These are phyloP conservation scores for Peronospora farinosa DNA, from an alignment of 352 stramenopile genomes.

Conservation along the genomic window DNA sequence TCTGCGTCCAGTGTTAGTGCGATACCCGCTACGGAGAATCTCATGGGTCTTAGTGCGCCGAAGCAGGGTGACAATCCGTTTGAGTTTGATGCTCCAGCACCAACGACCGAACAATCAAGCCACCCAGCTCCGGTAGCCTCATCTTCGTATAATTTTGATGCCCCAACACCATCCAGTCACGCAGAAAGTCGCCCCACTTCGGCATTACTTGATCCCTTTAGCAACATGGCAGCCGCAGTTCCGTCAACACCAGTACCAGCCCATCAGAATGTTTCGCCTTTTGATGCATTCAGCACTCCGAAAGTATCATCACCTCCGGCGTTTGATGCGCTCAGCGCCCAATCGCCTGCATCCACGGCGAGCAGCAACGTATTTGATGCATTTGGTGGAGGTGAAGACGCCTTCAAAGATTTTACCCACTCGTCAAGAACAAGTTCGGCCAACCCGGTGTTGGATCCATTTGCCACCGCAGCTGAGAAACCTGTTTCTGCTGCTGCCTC, in stretches of 20 bases:
- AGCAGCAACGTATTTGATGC: constrained; percentile 30
- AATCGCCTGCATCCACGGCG: constrained; percentile 12
- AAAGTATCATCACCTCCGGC: constrained; percentile 11
- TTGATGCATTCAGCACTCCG: constrained; percentile 35
- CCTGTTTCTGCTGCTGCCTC: constrained; percentile 6
- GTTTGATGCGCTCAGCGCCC: constrained; percentile 37
- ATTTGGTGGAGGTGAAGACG: constrained; percentile 30
- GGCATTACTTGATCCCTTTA: constrained; percentile 38
- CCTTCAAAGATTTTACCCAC: constrained; percentile 31
- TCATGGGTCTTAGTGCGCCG: constrained; percentile 58
- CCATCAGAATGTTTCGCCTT: constrained; percentile 28
- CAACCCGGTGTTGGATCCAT: constrained; percentile 29
- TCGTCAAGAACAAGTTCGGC: constrained; percentile 28
- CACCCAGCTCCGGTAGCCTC: constrained; percentile 14
- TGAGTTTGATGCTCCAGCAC: constrained; percentile 39
- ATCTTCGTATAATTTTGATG: constrained; percentile 40
- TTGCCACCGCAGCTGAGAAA: constrained; percentile 16
- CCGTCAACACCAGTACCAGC: constrained; percentile 8
- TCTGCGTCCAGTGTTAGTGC: constrained; percentile 23
- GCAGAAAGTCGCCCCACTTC: constrained; percentile 15
- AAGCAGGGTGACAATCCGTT: constrained; percentile 45
- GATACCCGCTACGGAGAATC: constrained; percentile 38
- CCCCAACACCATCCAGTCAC: constrained; percentile 21
- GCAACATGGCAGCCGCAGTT: constrained; percentile 17
- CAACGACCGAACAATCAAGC: constrained; percentile 14